Evolutionary conservation across 805 yeast genomes (phyloP), one percentile per base, ranked within the genome.

Genomic region (Lipomyces kockii): DNA sequence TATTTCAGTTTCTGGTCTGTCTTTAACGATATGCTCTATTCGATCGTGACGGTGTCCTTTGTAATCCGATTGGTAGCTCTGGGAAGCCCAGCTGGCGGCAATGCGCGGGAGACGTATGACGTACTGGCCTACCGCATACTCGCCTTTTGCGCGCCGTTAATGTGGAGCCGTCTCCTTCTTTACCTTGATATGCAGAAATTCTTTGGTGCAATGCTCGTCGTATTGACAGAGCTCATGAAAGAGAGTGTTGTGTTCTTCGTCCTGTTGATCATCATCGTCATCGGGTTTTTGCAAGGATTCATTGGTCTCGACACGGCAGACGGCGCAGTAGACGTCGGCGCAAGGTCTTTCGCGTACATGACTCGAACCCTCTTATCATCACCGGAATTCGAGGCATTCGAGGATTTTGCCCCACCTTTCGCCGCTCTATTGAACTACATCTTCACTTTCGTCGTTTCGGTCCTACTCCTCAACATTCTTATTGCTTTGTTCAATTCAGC

Each of bases 191-290:
- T 93, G 11, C 87, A 87, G 71, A 84, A 85, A 72, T 91, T 92
- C 77, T 90, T 91, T 60, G 97, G 97, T 53, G 91, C 92, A 1
- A 89, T 92, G 92, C 84, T 92, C 70, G 94, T 92, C 35, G 94
- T 92, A 3, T 80, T 90, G 60, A 90, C 90, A 74, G 88, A 88
- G 65, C 89, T 92, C 91, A 88, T 92, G 91, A 87, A 89, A 73
- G 97, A 92, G 77, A 89, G 95, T 1, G 76, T 90, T n/a, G 83
- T 91, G 14, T 92, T 92, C 80, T 92, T 92, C 75, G 89, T 90
- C 57, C 79, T 92, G 71, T 81, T 92, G 64, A 80, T 84, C 8
- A 85, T 91, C 65, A 87, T 92, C 49, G 87, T 89, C 69, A 76
- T 89, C 60, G 97, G 97, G 0, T 92, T 92, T 78, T 79, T 91